A percentile compares a stretch with the other conserved stretches of the same genome.
These are phyloP conservation scores for Leccinum subgranulosum DNA, from an alignment of 768 basidiomycete genomes.

Conservation along the genomic window DNA sequence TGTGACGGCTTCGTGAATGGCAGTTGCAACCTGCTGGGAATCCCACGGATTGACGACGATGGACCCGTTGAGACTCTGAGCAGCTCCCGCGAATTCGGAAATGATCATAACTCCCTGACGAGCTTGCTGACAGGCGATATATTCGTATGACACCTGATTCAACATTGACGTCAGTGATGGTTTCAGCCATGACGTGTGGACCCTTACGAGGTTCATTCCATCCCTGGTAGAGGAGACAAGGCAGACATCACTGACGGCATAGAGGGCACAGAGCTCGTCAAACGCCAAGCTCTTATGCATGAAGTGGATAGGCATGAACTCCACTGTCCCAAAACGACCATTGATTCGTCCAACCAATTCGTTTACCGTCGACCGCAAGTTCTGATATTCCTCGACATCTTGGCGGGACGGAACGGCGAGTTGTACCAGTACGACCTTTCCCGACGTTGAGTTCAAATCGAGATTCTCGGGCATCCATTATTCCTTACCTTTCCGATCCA, in stretches of 20 bases:
- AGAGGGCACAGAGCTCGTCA: constrained; percentile 96
- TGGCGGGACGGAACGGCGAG: constrained; percentile 96
- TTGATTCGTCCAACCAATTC: constrained; percentile 98
- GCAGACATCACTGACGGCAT: constrained; percentile 95
- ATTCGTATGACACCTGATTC: constrained; percentile 94
- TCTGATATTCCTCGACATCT: constrained; percentile 99
- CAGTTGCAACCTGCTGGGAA: constrained; percentile 95
- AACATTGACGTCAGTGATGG: constrained; percentile 6
- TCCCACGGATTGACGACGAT: constrained; percentile 99
- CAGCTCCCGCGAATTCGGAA: constrained; percentile 97
- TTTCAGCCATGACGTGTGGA: constrained; percentile 2
- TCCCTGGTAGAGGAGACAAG: constrained; percentile 93
- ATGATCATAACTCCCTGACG: constrained; percentile 96
- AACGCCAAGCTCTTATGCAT: constrained; percentile 95
- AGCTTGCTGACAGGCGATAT: constrained; percentile 91
- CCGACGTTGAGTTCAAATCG: background rate
- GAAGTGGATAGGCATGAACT: constrained; percentile 99
- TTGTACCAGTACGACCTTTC: constrained; percentile 89
- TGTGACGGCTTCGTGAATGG: constrained; percentile 93
- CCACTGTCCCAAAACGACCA: constrained; percentile 97
- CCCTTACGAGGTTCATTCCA: constrained; percentile 94
- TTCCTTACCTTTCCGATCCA: constrained; percentile 90
- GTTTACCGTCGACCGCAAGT: constrained; percentile 91
- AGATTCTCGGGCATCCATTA: background rate
- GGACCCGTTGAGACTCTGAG: constrained; percentile 91